These are phyloP conservation scores for Apophysomyces elegans DNA, from an alignment of 371 early-diverging fungal species.

Conservation along the genomic window DNA sequence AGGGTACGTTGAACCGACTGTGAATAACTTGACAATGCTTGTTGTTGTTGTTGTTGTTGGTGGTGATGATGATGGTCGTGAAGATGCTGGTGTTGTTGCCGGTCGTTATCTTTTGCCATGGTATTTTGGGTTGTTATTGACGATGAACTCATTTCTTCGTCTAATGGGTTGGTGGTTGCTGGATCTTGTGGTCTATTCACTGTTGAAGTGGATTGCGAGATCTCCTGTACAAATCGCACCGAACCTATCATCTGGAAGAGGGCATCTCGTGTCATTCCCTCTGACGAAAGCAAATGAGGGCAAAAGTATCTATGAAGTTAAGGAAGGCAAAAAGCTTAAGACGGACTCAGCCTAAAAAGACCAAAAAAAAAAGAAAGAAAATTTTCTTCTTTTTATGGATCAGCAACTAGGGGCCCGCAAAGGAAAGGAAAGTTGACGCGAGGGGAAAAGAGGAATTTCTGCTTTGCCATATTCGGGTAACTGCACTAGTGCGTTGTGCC, in stretches of 20 bases:
- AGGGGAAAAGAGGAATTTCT: conserved; percentile 6
- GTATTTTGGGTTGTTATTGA: background rate
- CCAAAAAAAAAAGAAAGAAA: conserved; percentile 9
- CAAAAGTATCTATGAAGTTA: background rate
- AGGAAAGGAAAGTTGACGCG: conserved; percentile 3
- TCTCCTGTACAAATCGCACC: conserved; percentile 54
- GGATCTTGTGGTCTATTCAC: conserved; percentile 12
- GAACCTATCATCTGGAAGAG: conserved; percentile 51
- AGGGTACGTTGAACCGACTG: conserved; percentile 22
- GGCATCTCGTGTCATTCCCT: conserved; percentile 26
- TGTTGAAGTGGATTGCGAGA: conserved; percentile 37
- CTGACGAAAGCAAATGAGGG: background rate
- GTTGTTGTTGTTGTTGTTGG: too few relatives aligned
- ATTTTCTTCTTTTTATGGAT: conserved; percentile 6
- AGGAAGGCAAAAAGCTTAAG: too few relatives aligned
- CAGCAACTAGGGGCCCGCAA: background rate
- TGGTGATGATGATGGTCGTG: too few relatives aligned
- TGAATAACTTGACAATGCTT: conserved; percentile 6
- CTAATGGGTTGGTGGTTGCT: conserved; percentile 12
- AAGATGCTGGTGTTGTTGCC: background rate
- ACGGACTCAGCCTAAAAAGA: background rate
- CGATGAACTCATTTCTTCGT: conserved; percentile 5
- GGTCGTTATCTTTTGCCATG: background rate
- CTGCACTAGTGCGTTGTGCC: conserved; percentile 2
- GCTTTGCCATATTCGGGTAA: background rate